Conservation (phyloP, 768 basidiomycete genomes). For the Kwoniella shandongensis region DNA sequence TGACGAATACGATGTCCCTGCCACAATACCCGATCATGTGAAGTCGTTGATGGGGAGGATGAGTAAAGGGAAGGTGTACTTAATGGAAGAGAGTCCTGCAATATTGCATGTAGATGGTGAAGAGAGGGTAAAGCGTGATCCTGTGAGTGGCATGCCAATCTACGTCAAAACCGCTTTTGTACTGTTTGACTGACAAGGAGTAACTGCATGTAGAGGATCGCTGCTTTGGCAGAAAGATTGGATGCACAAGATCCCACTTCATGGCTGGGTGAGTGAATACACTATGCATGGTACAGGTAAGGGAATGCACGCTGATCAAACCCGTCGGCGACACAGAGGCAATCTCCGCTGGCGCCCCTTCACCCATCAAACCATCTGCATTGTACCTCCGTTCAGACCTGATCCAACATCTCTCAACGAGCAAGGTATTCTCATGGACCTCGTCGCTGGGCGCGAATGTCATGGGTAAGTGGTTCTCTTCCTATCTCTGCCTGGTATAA, state of each 20-base stretch:
- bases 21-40: slow-evolving; percentile 33
- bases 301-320: too few relatives aligned
- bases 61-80: slow-evolving; percentile 43
- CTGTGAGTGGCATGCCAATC: slow-evolving; percentile 21
- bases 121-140: slow-evolving; percentile 33
- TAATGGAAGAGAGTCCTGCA: slow-evolving; percentile 44
- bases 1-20: slow-evolving; percentile 30
- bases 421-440: slow-evolving; percentile 44
- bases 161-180: background rate
- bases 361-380: slow-evolving; percentile 37
- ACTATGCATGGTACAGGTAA: background rate
- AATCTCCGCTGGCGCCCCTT: slow-evolving; percentile 25
- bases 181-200: too few relatives aligned
- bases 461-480: slow-evolving; percentile 29
- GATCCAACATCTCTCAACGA: slow-evolving; percentile 42
- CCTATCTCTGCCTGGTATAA: background rate
- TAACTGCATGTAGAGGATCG: slow-evolving; percentile 42
- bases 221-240: slow-evolving; percentile 37
- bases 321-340: slow-evolving; percentile 25
- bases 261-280: slow-evolving; percentile 39
- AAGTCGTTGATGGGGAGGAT: slow-evolving; percentile 41
- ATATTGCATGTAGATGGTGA: slow-evolving; percentile 36
- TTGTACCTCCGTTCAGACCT: slow-evolving; percentile 42
- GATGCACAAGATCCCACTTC: slow-evolving; percentile 41
- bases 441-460: slow-evolving; percentile 39